Percentiles rank a stretch among this genome's conserved stretches.
Evolutionary conservation across 1,284 basidiomycete species (phyloP).

Genomic region (Malassezia equina): DNA sequence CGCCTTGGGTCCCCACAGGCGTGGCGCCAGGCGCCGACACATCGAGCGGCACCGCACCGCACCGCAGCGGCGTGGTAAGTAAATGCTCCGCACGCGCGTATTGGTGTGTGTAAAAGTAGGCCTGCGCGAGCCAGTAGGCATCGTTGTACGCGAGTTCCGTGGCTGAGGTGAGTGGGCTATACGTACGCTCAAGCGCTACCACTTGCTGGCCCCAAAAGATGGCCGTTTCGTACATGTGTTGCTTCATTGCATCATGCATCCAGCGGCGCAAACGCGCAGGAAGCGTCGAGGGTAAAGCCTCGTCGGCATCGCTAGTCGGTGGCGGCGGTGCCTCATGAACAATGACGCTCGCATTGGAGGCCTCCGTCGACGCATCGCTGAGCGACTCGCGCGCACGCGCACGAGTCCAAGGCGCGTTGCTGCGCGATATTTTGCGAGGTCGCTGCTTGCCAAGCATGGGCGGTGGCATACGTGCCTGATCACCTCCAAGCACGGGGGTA

Average conservation of each 20-base stretch:
- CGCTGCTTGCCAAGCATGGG: conserved; percentile 5
- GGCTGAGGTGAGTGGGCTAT: conserved; percentile 16
- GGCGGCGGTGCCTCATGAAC: conserved; percentile 6
- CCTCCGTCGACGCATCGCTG: conserved; percentile 1
- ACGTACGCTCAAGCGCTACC: conserved; percentile 73
- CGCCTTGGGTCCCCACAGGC: conserved; percentile 16
- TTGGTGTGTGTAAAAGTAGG: conserved; percentile 87
- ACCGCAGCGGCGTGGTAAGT: conserved; percentile 65
- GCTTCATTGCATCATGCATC: conserved; percentile 94
- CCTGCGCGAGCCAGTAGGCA: conserved; percentile 96
- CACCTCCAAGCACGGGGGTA: conserved; percentile 11
- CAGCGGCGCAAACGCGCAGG: conserved; percentile 73
- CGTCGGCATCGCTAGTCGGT: neutral
- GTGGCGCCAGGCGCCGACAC: neutral
- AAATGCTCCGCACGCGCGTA: conserved; percentile 87
- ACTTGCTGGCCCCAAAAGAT: conserved; percentile 98
- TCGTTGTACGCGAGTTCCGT: conserved; percentile 52
- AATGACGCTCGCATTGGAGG: conserved; percentile 14
- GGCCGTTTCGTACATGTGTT: conserved; percentile 93
- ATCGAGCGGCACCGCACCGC: conserved; percentile 18
- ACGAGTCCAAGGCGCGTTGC: conserved; percentile 4
- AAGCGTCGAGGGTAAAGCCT: neutral
- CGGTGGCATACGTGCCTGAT: neutral
- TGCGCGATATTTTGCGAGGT: conserved; percentile 2
- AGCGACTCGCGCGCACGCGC: neutral